Evolutionary conservation across 2,329 filamentous ascomycete species (phyloP).

Genomic region (Ciborinia camelliae): DNA sequence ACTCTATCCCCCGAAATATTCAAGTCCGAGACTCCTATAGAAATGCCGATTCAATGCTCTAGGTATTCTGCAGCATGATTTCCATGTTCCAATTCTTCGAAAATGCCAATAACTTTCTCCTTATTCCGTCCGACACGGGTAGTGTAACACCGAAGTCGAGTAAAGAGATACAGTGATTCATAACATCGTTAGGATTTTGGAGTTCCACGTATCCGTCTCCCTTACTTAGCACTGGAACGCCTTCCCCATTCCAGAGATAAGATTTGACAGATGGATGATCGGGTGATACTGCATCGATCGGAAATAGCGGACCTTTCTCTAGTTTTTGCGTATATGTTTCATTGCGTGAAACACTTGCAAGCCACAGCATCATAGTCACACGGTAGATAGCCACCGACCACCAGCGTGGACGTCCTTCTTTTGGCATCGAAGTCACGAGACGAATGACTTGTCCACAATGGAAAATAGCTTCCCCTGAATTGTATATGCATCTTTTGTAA

Average conservation of each 20-base stretch:
- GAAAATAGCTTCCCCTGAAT: constrained; percentile 61
- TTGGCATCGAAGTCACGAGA: constrained; percentile 57
- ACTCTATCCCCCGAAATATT: not conserved
- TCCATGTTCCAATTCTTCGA: constrained; percentile 35
- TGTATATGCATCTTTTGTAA: constrained; percentile 61
- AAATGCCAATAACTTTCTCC: constrained; percentile 48
- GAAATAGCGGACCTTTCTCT: constrained; percentile 42
- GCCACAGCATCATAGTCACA: constrained; percentile 61
- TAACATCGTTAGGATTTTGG: constrained; percentile 47
- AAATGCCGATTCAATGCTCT: constrained; percentile 32
- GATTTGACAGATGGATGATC: constrained; percentile 50
- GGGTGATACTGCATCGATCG: constrained; percentile 48
- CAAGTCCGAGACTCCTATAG: constrained; percentile 39
- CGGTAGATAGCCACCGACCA: constrained; percentile 70
- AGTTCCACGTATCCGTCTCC: constrained; percentile 46
- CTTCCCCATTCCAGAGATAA: constrained; percentile 52
- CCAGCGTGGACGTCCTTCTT: constrained; percentile 61
- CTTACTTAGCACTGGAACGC: constrained; percentile 48
- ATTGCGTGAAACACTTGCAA: constrained; percentile 54
- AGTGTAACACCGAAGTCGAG: constrained; percentile 51
- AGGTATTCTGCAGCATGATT: constrained; percentile 24
- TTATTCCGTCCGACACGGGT: constrained; percentile 53
- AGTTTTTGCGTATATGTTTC: constrained; percentile 39
- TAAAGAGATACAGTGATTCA: constrained; percentile 51
- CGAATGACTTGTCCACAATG: constrained; percentile 66